A percentile compares a stretch with the other conserved stretches of the same genome.
phyloP scores from a whole-genome alignment of 2,329 filamentous ascomycete species.

The Fonsecaea monophora region DNA sequence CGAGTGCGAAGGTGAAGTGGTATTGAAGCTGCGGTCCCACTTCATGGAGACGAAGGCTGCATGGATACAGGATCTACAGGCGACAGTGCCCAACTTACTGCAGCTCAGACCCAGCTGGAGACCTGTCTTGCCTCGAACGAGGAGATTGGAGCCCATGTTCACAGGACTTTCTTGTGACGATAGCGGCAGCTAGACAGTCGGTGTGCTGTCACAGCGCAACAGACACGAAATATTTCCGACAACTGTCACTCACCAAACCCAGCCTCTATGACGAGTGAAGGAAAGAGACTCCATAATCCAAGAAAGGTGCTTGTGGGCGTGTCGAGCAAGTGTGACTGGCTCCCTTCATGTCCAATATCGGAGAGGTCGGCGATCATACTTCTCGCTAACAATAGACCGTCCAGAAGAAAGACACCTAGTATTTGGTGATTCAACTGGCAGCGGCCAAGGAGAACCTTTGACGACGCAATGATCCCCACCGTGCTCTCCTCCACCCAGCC shows the following conservation, averaged over 20 bases:
- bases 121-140: not conserved
- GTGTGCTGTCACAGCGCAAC: not conserved
- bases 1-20: conserved; percentile 10
- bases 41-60: not conserved
- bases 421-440: not conserved
- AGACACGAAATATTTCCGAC: not conserved
- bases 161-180: not conserved
- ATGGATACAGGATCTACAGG: not conserved
- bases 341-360: not conserved
- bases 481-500: not conserved
- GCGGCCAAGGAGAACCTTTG: not conserved
- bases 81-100: not conserved
- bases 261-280: not conserved
- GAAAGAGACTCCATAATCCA: not conserved
- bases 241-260: not conserved
- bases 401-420: not conserved
- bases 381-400: not conserved
- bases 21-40: not conserved
- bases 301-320: not conserved
- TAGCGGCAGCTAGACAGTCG: not conserved
- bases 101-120: not conserved
- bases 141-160: not conserved
- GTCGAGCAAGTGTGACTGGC: not conserved
- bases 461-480: conserved; percentile 6
- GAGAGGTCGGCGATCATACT: not conserved